A percentile compares a stretch with the other conserved stretches of the same genome.
These are phyloP conservation scores for Dactylonectria estremocensis DNA, from an alignment of 2,329 filamentous ascomycete species.

Conservation along the genomic window DNA sequence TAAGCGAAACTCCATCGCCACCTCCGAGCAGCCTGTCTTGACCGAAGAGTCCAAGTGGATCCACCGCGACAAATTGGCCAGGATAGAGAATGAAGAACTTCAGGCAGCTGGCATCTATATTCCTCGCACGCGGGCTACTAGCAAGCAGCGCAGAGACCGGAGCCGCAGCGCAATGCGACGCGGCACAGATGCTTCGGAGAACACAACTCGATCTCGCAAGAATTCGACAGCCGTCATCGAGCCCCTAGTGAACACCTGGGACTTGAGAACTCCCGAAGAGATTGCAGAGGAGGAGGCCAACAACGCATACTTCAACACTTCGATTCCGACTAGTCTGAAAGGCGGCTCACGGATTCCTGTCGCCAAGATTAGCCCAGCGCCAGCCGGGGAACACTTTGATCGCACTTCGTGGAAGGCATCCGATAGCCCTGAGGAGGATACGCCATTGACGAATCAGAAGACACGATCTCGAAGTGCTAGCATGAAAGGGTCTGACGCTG, in stretches of 20 bases:
- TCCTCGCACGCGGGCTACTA: slow-evolving; percentile 67
- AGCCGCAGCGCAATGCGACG: slow-evolving; percentile 55
- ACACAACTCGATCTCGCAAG: slow-evolving; percentile 57
- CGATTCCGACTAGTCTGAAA: slow-evolving; percentile 65
- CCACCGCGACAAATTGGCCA: slow-evolving; percentile 85
- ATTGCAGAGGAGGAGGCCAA: slow-evolving; percentile 73
- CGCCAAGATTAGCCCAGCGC: slow-evolving; percentile 83
- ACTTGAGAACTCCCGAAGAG: slow-evolving; percentile 84
- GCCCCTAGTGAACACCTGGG: slow-evolving; percentile 71
- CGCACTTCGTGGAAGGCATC: slow-evolving; percentile 55
- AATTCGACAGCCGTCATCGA: slow-evolving; percentile 60
- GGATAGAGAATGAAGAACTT: slow-evolving; percentile 85
- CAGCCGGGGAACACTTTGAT: slow-evolving; percentile 82
- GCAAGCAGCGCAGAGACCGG: slow-evolving; percentile 61
- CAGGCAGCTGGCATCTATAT: slow-evolving; percentile 82
- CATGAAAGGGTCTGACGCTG: slow-evolving; percentile 55
- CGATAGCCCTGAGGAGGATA: slow-evolving; percentile 72
- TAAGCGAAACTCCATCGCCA: slow-evolving; percentile 46
- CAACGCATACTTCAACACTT: slow-evolving; percentile 63
- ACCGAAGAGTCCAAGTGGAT: slow-evolving; percentile 84
- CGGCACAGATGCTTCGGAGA: slow-evolving; percentile 52
- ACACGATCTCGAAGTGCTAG: slow-evolving; percentile 81
- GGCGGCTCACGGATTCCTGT: slow-evolving; percentile 89
- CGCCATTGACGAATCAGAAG: slow-evolving; percentile 71
- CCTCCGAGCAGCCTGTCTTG: slow-evolving; percentile 51